These are phyloP conservation scores for Yamadazyma olivae DNA, from an alignment of 805 yeast genomes.

Conservation along the genomic window DNA sequence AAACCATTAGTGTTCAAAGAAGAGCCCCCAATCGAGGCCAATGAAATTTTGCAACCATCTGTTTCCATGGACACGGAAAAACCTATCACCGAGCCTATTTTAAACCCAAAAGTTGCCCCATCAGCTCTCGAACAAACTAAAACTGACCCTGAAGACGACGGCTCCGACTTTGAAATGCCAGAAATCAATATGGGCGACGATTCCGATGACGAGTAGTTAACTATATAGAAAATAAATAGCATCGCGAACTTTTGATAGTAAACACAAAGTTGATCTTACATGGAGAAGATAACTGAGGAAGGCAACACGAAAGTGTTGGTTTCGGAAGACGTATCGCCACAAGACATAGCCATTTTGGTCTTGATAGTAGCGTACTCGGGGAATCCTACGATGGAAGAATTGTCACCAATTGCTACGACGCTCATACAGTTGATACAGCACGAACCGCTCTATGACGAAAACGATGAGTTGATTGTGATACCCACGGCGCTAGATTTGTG, in stretches of 20 bases:
- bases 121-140: neutral
- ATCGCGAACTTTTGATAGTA: too few relatives aligned
- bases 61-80: neutral
- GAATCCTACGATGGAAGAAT: conserved; percentile 7
- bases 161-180: conserved; percentile 53
- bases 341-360: conserved; percentile 49
- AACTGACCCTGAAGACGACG: conserved; percentile 5
- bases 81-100: neutral
- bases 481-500: conserved; percentile 33
- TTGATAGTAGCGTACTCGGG: conserved; percentile 28
- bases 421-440: conserved; percentile 43
- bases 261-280: neutral
- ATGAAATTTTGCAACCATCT: neutral
- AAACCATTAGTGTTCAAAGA: conserved; percentile 7
- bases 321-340: conserved; percentile 49
- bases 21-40: neutral
- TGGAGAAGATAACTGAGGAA: too few relatives aligned
- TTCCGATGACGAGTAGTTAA: conserved; percentile 36
- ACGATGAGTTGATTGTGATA: conserved; percentile 19
- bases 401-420: conserved; percentile 16
- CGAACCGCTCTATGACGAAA: conserved; percentile 24
- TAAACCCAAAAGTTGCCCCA: neutral
- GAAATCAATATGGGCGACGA: conserved; percentile 40
- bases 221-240: neutral
- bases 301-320: conserved; percentile 17